Evolutionary conservation across 2,329 filamentous ascomycete species (phyloP).

Genomic region (Aspergillus nomiae): DNA sequence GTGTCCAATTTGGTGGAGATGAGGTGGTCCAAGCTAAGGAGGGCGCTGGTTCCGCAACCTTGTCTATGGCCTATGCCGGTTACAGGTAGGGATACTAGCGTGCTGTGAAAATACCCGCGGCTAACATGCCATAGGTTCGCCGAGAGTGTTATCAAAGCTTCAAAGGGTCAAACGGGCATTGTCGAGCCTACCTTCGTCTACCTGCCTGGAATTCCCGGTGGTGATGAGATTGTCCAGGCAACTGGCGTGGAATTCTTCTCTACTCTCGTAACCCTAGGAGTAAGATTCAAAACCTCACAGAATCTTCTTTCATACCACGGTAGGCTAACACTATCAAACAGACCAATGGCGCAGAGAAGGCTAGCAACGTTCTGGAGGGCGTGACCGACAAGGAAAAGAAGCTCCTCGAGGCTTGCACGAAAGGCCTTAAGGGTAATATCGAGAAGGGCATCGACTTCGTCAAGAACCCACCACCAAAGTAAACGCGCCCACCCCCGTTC

Average conservation of each 20-base stretch:
- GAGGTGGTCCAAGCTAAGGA: constrained; percentile 96
- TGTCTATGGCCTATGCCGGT: constrained; percentile 95
- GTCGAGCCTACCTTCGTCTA: constrained; percentile 96
- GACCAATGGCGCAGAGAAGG: constrained; percentile 84
- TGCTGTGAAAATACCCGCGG: constrained; percentile 14
- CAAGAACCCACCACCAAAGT: constrained; percentile 86
- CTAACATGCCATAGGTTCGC: constrained; percentile 67
- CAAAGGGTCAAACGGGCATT: constrained; percentile 86
- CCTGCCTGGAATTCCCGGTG: constrained; percentile 84
- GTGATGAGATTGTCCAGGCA: constrained; percentile 80
- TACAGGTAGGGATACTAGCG: constrained; percentile 66
- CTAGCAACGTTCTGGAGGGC: constrained; percentile 72
- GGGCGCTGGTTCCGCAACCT: constrained; percentile 82
- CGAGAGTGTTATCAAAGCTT: constrained; percentile 87
- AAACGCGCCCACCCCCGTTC: constrained; percentile 51
- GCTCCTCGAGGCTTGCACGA: constrained; percentile 73
- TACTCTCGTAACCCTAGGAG: constrained; percentile 90
- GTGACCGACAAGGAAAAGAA: constrained; percentile 87
- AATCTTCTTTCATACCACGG: not conserved
- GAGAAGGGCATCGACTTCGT: constrained; percentile 89
- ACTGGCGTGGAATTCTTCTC: constrained; percentile 94
- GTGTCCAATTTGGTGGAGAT: constrained; percentile 95
- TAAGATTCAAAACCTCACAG: constrained; percentile 52
- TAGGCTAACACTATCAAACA: constrained; percentile 46
- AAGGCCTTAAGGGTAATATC: constrained; percentile 89